These are phyloP conservation scores for Paxillus involutus DNA, from an alignment of 768 basidiomycete species.

Conservation along the genomic window DNA sequence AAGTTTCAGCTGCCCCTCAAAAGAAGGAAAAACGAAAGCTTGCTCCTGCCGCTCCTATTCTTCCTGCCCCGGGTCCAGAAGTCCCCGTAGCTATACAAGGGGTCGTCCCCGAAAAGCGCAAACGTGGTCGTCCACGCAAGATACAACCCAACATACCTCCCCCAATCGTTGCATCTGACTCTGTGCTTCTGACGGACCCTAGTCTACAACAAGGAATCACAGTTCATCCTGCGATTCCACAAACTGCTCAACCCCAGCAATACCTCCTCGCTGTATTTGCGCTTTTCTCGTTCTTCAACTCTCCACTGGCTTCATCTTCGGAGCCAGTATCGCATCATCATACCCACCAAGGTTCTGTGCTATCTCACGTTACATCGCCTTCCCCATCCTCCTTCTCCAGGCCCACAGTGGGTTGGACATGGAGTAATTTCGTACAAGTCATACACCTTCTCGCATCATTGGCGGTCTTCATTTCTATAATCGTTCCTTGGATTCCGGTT, in stretches of 20 bases:
- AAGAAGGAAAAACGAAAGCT: slow-evolving; percentile 45
- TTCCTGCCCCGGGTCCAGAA: slow-evolving; percentile 19
- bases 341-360: slow-evolving; percentile 58
- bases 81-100: slow-evolving; percentile 28
- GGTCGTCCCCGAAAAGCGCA: slow-evolving; percentile 69
- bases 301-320: slow-evolving; percentile 53
- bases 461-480: slow-evolving; percentile 57
- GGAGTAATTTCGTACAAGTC: slow-evolving; percentile 55
- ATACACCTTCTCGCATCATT: slow-evolving; percentile 68
- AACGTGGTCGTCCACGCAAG: slow-evolving; percentile 82
- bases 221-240: slow-evolving; percentile 12
- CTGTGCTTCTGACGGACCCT: slow-evolving; percentile 16
- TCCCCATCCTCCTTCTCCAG: slow-evolving; percentile 15
- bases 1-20: slow-evolving; percentile 40
- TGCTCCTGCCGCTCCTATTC: slow-evolving; percentile 28
- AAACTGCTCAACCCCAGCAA: slow-evolving; percentile 40
- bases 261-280: slow-evolving; percentile 84
- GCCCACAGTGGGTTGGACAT: slow-evolving; percentile 36
- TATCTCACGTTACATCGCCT: slow-evolving; percentile 38
- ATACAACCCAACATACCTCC: slow-evolving; percentile 49
- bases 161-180: slow-evolving; percentile 23
- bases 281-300: slow-evolving; percentile 85
- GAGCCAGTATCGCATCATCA: slow-evolving; percentile 36
- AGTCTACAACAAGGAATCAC: slow-evolving; percentile 14
- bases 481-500: slow-evolving; percentile 45